Evolutionary conservation across 1,139 yeast species (phyloP).

Genomic region (Geotrichum histeridarum): DNA sequence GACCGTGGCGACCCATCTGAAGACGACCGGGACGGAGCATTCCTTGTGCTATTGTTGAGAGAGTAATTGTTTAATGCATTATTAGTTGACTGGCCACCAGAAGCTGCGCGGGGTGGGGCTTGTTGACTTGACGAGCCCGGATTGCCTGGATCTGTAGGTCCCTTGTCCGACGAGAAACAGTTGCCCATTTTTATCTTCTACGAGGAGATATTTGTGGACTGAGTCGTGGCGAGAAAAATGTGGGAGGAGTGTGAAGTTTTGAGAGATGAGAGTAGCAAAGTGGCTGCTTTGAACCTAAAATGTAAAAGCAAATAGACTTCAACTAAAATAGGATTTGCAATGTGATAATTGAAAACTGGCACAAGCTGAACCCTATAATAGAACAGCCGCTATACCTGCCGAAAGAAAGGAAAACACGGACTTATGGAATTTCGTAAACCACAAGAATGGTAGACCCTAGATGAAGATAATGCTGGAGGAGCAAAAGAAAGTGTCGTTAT

Average conservation of each 20-base stretch:
- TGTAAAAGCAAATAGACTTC: not conserved
- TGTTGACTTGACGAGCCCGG: not conserved
- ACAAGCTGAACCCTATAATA: too few relatives aligned
- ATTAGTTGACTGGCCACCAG: not conserved
- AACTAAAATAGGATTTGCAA: not conserved
- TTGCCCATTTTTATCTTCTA: not conserved
- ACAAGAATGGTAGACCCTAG: too few relatives aligned
- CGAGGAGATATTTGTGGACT: too few relatives aligned
- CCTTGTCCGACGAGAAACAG: constrained; percentile 3
- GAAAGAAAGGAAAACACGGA: too few relatives aligned
- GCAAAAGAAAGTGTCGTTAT: too few relatives aligned
- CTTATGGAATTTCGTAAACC: too few relatives aligned
- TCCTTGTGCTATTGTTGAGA: not conserved
- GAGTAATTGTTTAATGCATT: constrained; percentile 8
- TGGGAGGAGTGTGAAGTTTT: not conserved
- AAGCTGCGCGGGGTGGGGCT: not conserved
- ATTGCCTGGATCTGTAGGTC: not conserved
- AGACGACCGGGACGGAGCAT: not conserved
- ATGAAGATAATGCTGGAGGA: too few relatives aligned
- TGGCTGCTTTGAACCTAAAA: not conserved
- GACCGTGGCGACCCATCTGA: constrained; percentile 4
- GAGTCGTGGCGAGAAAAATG: too few relatives aligned
- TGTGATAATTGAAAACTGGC: too few relatives aligned
- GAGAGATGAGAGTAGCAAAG: not conserved
- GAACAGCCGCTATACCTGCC: too few relatives aligned